Evolutionary conservation across 768 basidiomycete species (phyloP).

Genomic region (Vararia minispora): DNA sequence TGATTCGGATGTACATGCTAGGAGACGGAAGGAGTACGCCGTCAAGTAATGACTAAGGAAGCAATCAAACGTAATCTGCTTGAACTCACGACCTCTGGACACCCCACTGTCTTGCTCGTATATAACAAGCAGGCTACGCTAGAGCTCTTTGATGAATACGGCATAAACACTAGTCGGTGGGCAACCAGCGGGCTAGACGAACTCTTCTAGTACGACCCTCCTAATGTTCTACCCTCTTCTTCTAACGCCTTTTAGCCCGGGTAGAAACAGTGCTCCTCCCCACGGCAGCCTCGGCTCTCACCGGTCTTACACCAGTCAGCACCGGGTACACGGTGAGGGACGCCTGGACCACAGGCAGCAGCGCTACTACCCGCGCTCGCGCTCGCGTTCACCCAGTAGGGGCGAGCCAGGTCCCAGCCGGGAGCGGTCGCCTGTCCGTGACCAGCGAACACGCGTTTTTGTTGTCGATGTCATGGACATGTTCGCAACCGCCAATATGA

Average conservation of each 20-base stretch:
- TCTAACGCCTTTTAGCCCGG: background rate
- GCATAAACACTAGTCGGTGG: conserved; percentile 2
- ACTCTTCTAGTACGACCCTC: background rate
- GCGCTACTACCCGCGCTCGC: conserved; percentile 2
- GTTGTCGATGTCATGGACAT: conserved; percentile 10
- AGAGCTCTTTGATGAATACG: conserved; percentile 2
- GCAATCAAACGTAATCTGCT: conserved; percentile 2
- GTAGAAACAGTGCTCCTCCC: conserved; percentile 4
- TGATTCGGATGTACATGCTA: conserved; percentile 4
- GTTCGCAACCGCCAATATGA: conserved; percentile 8
- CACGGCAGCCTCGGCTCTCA: background rate
- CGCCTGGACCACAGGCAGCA: too few relatives aligned
- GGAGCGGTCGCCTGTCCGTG: conserved; percentile 5
- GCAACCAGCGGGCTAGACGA: too few relatives aligned
- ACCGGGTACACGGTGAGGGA: too few relatives aligned
- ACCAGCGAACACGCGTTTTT: background rate
- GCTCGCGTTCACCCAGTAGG: conserved; percentile 10
- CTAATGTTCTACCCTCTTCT: background rate
- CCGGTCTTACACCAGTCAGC: background rate
- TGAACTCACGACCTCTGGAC: conserved; percentile 4
- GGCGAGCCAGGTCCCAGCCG: conserved; percentile 2
- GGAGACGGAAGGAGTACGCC: background rate
- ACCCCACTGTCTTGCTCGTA: conserved; percentile 7
- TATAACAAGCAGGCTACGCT: conserved; percentile 3
- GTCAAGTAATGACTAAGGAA: conserved; percentile 5